Conservation (phyloP, 441 rosid genomes). For the Kokia cookei region DNA sequence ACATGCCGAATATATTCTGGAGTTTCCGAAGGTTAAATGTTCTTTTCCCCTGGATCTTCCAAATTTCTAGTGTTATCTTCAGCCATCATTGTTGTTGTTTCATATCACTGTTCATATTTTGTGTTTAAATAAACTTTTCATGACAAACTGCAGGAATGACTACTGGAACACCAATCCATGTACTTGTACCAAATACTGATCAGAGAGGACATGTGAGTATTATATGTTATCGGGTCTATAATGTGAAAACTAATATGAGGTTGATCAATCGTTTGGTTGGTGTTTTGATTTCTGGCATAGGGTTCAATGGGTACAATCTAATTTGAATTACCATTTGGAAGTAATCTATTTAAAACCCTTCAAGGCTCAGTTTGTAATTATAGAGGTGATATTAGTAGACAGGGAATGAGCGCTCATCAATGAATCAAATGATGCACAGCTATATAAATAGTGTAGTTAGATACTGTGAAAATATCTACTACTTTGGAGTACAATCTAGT, state of each 20-base stretch:
- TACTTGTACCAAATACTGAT: slow-evolving; percentile 92
- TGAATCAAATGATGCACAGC: neutral
- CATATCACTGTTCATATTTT: neutral
- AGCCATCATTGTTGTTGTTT: neutral
- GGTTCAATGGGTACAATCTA: neutral
- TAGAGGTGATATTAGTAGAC: neutral
- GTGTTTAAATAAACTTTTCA: neutral
- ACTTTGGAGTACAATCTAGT: neutral
- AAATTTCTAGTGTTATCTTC: neutral
- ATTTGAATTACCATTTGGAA: neutral
- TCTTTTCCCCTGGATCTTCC: neutral
- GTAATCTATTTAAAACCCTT: neutral
- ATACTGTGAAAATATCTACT: neutral
- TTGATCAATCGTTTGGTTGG: neutral
- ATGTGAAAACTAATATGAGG: neutral
- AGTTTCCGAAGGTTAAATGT: slow-evolving; percentile 62
- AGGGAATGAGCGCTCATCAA: neutral
- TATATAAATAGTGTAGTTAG: neutral
- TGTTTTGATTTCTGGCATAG: neutral
- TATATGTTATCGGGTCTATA: neutral
- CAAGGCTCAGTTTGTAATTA: neutral
- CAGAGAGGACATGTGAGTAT: slow-evolving; percentile 91
- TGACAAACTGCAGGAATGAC: slow-evolving; percentile 63
- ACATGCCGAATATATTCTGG: slow-evolving; percentile 84
- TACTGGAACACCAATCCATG: slow-evolving; percentile 89